Base-by-base conservation (phyloP, 257 asterid genomes). In the Lantana camara region DNA sequence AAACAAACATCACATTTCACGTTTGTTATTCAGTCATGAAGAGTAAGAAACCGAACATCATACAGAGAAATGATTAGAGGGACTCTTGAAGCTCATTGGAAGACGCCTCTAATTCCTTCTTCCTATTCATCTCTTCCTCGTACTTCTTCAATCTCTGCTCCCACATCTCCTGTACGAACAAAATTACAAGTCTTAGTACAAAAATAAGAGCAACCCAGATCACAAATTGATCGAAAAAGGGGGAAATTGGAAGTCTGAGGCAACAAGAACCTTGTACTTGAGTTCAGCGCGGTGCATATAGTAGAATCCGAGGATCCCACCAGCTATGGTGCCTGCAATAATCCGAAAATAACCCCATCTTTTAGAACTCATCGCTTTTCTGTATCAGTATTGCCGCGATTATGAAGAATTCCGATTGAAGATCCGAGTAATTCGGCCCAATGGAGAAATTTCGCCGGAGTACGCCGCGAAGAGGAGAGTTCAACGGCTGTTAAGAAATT, bases 311-410 rank as follows among this genome's bases (percentile, higher is more conserved):
- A 85, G 70, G 14, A 80, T 58, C 13, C 96, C 98, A 57, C 98
- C 96, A 8, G 53, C 29, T 44, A 89, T 22, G 15, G 98, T 89
- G 23, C 98, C 97, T 1, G 88, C 9, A 46, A 92, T 92, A 17
- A 92, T 92, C 74, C 96, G 75, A 46, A 87, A 66, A 72, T 89
- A 89, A 4, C 93, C 97, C 98, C 96, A 92, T 46, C 88, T 75
- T 19, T 88, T 80, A 71, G 84, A 64, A 73, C 46, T 81, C 96
- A 82, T 81, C 51, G 54, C 44, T 57, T 32, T n/a, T 42, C 22
- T 65, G 9, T 4, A 14, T 21, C n/a, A 7, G 48, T 17, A 5
- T 7, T 3, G 7, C 15, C 4, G 11, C 37, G 2, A 47, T 42
- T 32, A 46, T 4, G 50, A 3, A 23, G 20, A 4, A 3, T 7